A percentile compares a stretch with the other conserved stretches of the same genome.
phyloP scores from a whole-genome alignment of 352 stramenopile species.

The Nothophytophthora sp. region DNA sequence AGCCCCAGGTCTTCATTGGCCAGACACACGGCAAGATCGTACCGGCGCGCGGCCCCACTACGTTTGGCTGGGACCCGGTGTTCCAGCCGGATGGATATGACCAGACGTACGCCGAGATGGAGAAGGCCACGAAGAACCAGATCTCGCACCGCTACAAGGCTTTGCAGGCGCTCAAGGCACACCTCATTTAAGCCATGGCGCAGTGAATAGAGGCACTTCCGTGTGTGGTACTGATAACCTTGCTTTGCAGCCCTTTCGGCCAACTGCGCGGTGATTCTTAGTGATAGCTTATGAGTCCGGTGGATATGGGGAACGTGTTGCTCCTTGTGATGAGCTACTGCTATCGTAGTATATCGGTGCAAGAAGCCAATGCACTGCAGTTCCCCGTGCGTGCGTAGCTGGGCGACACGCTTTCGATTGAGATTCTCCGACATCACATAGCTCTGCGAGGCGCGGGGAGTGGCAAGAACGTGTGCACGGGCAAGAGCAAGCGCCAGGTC shows the following conservation, averaged over 20 bases:
- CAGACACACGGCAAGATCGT: constrained; percentile 94
- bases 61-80: constrained; percentile 92
- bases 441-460: no score
- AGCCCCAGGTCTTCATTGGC: constrained; percentile 94
- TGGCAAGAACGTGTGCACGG: no score
- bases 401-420: no score
- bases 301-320: no score
- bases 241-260: not conserved
- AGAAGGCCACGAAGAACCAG: constrained; percentile 89
- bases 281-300: no score
- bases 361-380: no score
- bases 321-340: no score
- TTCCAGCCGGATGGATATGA: constrained; percentile 88
- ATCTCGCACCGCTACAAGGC: constrained; percentile 91
- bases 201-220: constrained; percentile 14
- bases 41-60: constrained; percentile 76
- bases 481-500: no score
- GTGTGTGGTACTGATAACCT: constrained; percentile 4
- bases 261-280: no score
- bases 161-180: constrained; percentile 60
- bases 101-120: constrained; percentile 91
- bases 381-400: no score
- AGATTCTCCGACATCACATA: no score
- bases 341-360: no score
- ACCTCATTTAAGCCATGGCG: constrained; percentile 28